Evolutionary conservation across 768 basidiomycete species (phyloP).

Genomic region (Tulasnella sp.): DNA sequence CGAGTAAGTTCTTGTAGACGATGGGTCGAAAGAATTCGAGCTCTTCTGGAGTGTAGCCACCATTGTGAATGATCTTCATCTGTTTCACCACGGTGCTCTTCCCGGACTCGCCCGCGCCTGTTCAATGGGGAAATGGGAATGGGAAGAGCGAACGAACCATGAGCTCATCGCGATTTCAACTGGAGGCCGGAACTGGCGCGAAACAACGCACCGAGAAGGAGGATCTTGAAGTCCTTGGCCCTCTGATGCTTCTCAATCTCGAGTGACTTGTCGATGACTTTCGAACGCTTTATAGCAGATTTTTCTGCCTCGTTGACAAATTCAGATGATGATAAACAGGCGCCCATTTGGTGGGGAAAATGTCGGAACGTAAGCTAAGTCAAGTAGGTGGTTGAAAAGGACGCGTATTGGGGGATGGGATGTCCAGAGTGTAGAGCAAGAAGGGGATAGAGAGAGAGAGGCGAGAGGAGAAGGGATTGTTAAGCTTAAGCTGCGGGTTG

Average conservation of each 20-base stretch:
- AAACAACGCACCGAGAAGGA: slow-evolving; percentile 64
- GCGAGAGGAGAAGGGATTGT: not conserved
- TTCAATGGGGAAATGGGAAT: not conserved
- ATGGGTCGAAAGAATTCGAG: slow-evolving; percentile 64
- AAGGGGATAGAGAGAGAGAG: not conserved
- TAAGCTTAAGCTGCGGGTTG: slow-evolving; percentile 1
- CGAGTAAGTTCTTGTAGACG: slow-evolving; percentile 79
- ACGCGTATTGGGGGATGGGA: not conserved
- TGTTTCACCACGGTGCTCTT: slow-evolving; percentile 97
- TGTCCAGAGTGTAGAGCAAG: not conserved
- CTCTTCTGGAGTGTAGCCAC: slow-evolving; percentile 73
- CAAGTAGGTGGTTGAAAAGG: not conserved
- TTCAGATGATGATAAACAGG: not conserved
- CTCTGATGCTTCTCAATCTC: slow-evolving; percentile 78
- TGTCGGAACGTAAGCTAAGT: not conserved
- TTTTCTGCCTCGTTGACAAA: not conserved
- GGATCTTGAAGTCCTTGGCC: slow-evolving; percentile 84
- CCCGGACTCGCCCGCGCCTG: slow-evolving; percentile 90
- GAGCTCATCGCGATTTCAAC: not conserved
- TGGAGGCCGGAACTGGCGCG: not conserved
- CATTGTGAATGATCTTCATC: slow-evolving; percentile 97
- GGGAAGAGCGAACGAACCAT: slow-evolving; percentile 1
- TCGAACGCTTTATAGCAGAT: slow-evolving; percentile 37
- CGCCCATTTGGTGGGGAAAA: not conserved
- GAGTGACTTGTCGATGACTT: slow-evolving; percentile 70